These are phyloP conservation scores for Aureobasidium sp. DNA, from an alignment of 2,329 filamentous ascomycete species.

Conservation along the genomic window DNA sequence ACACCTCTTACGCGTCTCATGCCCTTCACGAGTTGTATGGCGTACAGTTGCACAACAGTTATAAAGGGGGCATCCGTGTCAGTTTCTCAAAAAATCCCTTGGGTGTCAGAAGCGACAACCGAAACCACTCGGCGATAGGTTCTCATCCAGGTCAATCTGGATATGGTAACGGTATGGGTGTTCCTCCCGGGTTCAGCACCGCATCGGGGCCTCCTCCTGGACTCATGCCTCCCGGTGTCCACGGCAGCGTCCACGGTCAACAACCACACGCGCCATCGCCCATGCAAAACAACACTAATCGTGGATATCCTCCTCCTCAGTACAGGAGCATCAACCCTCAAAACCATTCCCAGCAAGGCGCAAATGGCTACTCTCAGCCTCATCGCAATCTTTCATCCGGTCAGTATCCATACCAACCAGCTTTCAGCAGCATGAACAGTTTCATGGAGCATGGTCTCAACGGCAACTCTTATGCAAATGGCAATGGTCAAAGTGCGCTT, in stretches of 20 bases:
- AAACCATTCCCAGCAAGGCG: neutral
- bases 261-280: slow-evolving; percentile 34
- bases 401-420: neutral
- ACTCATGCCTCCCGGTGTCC: slow-evolving; percentile 53
- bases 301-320: neutral
- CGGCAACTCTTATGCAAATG: neutral
- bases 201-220: slow-evolving; percentile 67
- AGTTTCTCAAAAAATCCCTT: slow-evolving; percentile 98
- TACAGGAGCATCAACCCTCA: neutral
- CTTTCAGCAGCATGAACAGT: slow-evolving; percentile 6
- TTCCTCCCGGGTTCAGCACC: slow-evolving; percentile 39
- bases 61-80: slow-evolving; percentile 88
- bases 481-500: neutral
- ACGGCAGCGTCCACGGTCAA: neutral
- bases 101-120: slow-evolving; percentile 67
- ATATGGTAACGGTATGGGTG: slow-evolving; percentile 56
- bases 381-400: neutral
- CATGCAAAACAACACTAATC: neutral
- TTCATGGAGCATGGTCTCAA: neutral
- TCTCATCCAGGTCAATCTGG: slow-evolving; percentile 45
- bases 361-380: neutral
- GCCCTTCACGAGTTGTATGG: slow-evolving; percentile 87
- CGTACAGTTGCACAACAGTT: slow-evolving; percentile 76
- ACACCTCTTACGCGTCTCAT: slow-evolving; percentile 85
- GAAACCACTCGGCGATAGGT: neutral